Evolutionary conservation across 139 green algal species (phyloP), one percentile per base, ranked within the genome.

Genomic region (Chlorella vulgaris): DNA sequence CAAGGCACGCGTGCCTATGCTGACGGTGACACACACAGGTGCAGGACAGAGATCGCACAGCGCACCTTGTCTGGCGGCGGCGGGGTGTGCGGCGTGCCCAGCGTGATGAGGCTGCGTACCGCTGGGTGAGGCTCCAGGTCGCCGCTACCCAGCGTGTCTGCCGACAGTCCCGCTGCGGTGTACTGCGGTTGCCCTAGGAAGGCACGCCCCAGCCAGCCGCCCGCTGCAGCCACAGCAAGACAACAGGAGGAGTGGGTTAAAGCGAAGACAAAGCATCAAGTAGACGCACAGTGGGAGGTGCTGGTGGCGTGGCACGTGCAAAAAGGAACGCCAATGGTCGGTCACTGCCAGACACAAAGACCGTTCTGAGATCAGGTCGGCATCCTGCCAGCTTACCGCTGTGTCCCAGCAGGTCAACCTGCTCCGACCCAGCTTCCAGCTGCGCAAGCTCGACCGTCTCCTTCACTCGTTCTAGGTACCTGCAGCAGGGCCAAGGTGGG

Each of bases 181-280:
- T 86, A 88, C 61, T 78, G 40, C 8, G 53, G 58, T 29, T 88
- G 78, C 1, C 58, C 91, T 15, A 93, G 36, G 83, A 89, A 94
- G 2, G 90, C 90, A 0, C 91, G 76, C 4, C 80, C 91, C 63
- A 95, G 83, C 90, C 91, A 95, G 61, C 92, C 92, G 35, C 92
- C 92, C 4, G 92, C 92, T 36, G 51, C 53, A 42, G 5, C 0
- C 0, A 33, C 7, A 29, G 22, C 26, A 47, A 6, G 33, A 40
- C 33, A 70, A 33, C 10, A 35, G 40, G 68, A 5, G 4, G 24
- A 15, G n/a, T 15, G 55, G 18, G n/a, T n/a, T 65, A 29, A 65
- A 21, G 18, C 28, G 55, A 15, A 65, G 55, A n/a, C 55, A 65
- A n/a, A 8, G 22, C 55, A n/a, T 8, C 28, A 15, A 65, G 15